Evolutionary conservation across 345 rosid genomes (phyloP), one percentile per base, ranked within the genome.

Genomic region (Aquilaria yunnanensis): DNA sequence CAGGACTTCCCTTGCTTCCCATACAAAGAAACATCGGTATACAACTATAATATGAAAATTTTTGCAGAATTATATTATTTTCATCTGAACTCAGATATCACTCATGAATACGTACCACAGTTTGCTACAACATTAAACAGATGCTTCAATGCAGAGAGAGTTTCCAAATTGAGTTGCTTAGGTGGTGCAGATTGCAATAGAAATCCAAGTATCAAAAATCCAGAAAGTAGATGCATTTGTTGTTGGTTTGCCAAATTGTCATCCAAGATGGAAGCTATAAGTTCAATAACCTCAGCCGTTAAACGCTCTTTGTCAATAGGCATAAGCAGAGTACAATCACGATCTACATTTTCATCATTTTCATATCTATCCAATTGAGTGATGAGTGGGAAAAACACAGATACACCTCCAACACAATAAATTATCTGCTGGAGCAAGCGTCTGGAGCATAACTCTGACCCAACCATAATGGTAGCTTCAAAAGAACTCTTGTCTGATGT

Each of bases 361-460:
- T 84, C 90, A 78, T 82, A 92, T 77, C 86, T 80, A 68, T 89
- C 98, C 66, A 87, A 87, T 65, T 87, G 93, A 34, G 88, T 80
- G 61, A 89, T 87, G 51, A 92, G 84, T 51, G 98, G 98, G 68
- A 92, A 92, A 78, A 92, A 92, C 65, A 92, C 98, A 34, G 98
- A 89, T 46, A 92, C 86, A 61, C 98, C 98, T 63, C 98, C 98
- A 47, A 87, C 97, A 68, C 98, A 92, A 75, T 92, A 92, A 71
- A 92, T 85, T 71, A 89, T 92, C 74, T 87, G 87, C 73, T 89
- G 96, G 74, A 92, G 81, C 83, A 89, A 79, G 66, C 98, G 85
- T 43, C 97, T 85, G 12, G 92, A 92, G 69, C 98, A 92, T 82
- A 92, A 78, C 72, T 89, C 88, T 50, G 96, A 85, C 47, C 97